A percentile compares a stretch with the other conserved stretches of the same genome.
Evolutionary conservation across 768 basidiomycete species (phyloP).

Genomic region (Suillus tomentosus): DNA sequence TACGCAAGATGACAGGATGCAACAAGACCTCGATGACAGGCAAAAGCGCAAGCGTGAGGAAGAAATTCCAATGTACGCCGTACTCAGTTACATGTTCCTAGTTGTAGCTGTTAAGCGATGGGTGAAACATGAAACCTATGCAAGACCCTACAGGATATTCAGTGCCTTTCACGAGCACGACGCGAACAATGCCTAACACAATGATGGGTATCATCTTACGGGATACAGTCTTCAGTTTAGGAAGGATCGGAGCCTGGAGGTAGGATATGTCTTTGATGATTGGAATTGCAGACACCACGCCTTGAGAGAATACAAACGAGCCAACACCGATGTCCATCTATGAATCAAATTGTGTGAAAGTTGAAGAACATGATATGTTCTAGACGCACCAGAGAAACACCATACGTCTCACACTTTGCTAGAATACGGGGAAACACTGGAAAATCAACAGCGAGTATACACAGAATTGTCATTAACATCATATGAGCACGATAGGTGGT

Average conservation of each 20-base stretch:
- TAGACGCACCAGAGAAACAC: constrained; percentile 81
- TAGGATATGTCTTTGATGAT: constrained; percentile 64
- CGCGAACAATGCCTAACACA: constrained; percentile 71
- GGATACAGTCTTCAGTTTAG: constrained; percentile 53
- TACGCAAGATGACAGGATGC: constrained; percentile 59
- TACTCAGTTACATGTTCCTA: constrained; percentile 97
- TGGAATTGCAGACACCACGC: constrained; percentile 86
- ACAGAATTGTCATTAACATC: constrained; percentile 89
- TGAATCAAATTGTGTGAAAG: constrained; percentile 1
- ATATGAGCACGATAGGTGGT: constrained; percentile 92
- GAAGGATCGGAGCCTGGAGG: constrained; percentile 47
- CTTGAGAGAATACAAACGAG: constrained; percentile 96
- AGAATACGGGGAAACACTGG: constrained; percentile 84
- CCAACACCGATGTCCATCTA: constrained; percentile 99
- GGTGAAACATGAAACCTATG: not conserved
- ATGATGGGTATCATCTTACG: constrained; percentile 70
- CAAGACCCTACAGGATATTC: constrained; percentile 82
- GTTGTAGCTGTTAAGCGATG: constrained; percentile 15
- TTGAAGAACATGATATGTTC: not conserved
- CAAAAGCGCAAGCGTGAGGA: constrained; percentile 85
- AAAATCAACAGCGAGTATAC: constrained; percentile 96
- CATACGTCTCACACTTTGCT: constrained; percentile 93
- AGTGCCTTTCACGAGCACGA: constrained; percentile 86
- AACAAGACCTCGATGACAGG: constrained; percentile 72
- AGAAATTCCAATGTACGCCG: constrained; percentile 98